phyloP scores from a whole-genome alignment of 192 early-diverging fungal genomes.

The Umbelopsis sp. region DNA sequence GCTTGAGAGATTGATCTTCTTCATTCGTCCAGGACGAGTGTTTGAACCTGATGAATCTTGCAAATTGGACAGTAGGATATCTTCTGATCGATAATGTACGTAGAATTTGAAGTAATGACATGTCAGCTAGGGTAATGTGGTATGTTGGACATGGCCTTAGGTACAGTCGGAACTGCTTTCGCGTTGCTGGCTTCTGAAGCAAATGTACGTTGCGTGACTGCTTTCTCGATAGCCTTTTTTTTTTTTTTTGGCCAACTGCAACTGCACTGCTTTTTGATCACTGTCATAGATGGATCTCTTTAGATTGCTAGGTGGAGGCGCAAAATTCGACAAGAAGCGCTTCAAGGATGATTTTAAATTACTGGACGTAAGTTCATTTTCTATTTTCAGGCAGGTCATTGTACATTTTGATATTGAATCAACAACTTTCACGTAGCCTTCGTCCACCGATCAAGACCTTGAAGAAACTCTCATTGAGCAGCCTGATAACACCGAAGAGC shows the following conservation, averaged over 20 bases:
- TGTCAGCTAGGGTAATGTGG: background rate
- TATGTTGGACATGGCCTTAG: background rate
- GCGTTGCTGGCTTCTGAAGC: too few species aligned
- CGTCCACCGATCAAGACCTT: background rate
- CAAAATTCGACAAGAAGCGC: constrained; percentile 83
- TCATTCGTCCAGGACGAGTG: background rate
- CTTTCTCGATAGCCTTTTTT: background rate
- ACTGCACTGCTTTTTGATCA: background rate
- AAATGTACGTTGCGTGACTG: background rate
- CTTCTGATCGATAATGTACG: background rate
- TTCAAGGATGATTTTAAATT: constrained; percentile 81
- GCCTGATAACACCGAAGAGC: constrained; percentile 1
- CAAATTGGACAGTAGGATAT: background rate
- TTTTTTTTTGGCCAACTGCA: background rate
- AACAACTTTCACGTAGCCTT: background rate
- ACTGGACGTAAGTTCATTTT: constrained; percentile 65
- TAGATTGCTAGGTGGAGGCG: constrained; percentile 82
- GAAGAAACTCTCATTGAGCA: background rate
- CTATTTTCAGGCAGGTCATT: background rate
- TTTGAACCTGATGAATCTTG: background rate
- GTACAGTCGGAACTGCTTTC: background rate
- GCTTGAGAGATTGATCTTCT: background rate
- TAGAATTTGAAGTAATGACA: background rate
- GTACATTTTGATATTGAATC: background rate
- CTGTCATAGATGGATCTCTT: constrained; percentile 71